Conservation (phyloP, 306 rosid genomes). For the Mimosa pudica region DNA sequence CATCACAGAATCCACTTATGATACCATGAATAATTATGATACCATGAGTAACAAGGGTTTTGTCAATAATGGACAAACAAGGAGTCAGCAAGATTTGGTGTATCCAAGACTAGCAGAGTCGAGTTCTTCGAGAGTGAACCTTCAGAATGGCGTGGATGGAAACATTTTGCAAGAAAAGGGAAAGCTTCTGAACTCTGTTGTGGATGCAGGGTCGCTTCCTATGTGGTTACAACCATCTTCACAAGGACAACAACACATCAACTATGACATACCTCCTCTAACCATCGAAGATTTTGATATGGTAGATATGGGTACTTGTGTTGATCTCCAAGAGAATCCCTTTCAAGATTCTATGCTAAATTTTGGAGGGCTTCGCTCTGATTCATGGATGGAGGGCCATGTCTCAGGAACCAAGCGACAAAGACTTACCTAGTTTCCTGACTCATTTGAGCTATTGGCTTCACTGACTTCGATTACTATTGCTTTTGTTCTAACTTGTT, state of each 20-base stretch:
- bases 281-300: conserved; percentile 35
- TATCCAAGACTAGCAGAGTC: not conserved
- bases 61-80: not conserved
- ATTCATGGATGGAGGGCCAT: conserved; percentile 25
- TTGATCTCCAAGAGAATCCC: not conserved
- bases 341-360: not conserved
- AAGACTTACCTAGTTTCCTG: conserved; percentile 38
- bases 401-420: conserved; percentile 47
- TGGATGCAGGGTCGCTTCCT: conserved; percentile 76
- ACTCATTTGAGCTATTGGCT: conserved; percentile 1
- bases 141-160: conserved; percentile 48
- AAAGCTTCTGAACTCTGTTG: conserved; percentile 61
- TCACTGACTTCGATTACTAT: conserved; percentile 17
- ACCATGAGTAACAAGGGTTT: not conserved
- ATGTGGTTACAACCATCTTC: conserved; percentile 77
- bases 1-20: not conserved
- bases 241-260: conserved; percentile 37
- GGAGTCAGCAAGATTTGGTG: not conserved
- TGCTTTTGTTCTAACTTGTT: conserved; percentile 31
- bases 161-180: conserved; percentile 67
- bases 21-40: not conserved
- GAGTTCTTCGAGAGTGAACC: not conserved
- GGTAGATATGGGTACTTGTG: not conserved
- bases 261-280: conserved; percentile 60
- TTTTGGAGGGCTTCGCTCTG: not conserved